A percentile compares a stretch with the other conserved stretches of the same genome.
phyloP scores from a whole-genome alignment of 2,329 filamentous ascomycete genomes.

The Microdochium paspali region DNA sequence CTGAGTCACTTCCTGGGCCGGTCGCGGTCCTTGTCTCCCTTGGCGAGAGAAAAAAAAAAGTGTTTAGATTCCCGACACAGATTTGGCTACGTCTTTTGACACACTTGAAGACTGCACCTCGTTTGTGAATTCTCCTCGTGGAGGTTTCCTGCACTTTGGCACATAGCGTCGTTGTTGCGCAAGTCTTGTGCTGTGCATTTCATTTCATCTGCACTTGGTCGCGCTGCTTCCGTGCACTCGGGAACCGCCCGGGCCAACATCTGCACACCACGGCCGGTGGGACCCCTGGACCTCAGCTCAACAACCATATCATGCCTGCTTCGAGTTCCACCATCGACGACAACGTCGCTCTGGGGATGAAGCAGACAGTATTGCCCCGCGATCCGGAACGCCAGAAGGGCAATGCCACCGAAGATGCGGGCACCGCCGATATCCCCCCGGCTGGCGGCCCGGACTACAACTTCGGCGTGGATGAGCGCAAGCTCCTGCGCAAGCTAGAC shows the following conservation, averaged over 20 bases:
- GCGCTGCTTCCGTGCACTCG: no score
- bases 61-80: no score
- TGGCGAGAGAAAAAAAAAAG: not conserved
- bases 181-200: no score
- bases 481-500: conserved; percentile 57
- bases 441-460: not conserved
- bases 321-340: not conserved
- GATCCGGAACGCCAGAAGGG: not conserved
- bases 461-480: conserved; percentile 33
- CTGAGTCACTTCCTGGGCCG: not conserved
- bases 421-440: not conserved
- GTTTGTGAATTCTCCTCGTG: no score
- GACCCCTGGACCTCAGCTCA: not conserved
- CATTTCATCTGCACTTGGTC: no score
- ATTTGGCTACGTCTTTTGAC: no score
- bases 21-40: not conserved
- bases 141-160: no score
- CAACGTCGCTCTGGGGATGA: not conserved
- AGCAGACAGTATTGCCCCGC: not conserved
- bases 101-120: no score
- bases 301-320: not conserved
- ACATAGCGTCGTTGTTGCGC: no score
- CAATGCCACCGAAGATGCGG: not conserved
- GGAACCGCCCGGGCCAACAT: no score
- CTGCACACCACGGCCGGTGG: not conserved